Conservation (phyloP, 2,329 filamentous ascomycete genomes). For the Corinectria fuckeliana region DNA sequence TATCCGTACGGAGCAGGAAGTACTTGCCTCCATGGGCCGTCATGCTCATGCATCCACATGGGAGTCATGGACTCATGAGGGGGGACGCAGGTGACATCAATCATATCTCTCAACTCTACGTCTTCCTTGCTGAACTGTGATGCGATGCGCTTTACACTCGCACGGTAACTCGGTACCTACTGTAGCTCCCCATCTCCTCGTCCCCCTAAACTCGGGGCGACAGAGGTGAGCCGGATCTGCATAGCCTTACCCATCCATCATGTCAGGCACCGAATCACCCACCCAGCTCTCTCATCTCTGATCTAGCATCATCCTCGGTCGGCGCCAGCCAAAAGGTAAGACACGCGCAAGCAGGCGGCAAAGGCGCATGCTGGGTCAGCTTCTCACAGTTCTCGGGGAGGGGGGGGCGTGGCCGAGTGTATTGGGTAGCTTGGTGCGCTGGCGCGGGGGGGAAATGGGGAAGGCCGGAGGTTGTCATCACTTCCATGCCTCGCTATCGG, state of each 20-base stretch:
- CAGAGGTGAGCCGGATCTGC: conserved; percentile 27
- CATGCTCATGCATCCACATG: no score
- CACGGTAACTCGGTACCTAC: neutral
- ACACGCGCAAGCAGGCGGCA: conserved; percentile 20
- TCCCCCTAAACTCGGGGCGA: no score
- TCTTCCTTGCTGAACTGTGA: neutral
- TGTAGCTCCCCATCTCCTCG: neutral
- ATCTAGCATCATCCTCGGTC: neutral
- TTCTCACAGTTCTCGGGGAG: conserved; percentile 16
- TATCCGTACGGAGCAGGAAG: no score
- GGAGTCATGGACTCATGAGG: no score
- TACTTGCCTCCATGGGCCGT: no score
- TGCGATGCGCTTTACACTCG: neutral
- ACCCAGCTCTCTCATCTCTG: neutral
- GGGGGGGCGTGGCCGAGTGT: conserved; percentile 7
- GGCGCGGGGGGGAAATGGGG: conserved; percentile 1
- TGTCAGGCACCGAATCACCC: conserved; percentile 30
- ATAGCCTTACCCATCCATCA: conserved; percentile 16
- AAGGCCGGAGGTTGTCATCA: neutral
- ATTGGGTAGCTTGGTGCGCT: neutral
- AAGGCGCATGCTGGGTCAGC: conserved; percentile 22
- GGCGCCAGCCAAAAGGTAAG: conserved; percentile 14
- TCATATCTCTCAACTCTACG: neutral
- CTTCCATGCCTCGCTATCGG: neutral
- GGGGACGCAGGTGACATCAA: conserved; percentile 12